These are phyloP conservation scores for Magnolia officinalis DNA, from an alignment of 164 flowering plant genomes.

Conservation along the genomic window DNA sequence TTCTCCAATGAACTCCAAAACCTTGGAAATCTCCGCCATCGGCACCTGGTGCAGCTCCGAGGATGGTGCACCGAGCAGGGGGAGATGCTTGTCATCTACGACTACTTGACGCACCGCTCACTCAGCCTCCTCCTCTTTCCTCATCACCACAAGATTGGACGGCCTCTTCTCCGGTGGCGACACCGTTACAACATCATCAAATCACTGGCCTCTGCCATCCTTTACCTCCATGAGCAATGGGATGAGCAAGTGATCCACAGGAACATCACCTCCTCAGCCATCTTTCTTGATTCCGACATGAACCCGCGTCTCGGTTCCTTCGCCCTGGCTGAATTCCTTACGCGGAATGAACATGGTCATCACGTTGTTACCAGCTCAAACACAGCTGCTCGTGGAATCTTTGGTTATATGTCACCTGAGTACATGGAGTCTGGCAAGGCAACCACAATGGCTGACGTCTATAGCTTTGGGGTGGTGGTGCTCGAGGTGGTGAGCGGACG, in stretches of 20 bases:
- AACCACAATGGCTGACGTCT: conserved; percentile 64
- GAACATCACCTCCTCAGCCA: conserved; percentile 74
- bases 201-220: conserved; percentile 79
- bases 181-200: conserved; percentile 67
- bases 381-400: conserved; percentile 60
- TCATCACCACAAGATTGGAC: conserved; percentile 14
- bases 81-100: conserved; percentile 95
- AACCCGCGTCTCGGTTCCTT: conserved; percentile 83
- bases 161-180: conserved; percentile 51
- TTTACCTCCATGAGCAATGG: conserved; percentile 96
- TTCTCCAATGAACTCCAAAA: conserved; percentile 79
- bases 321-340: conserved; percentile 85
- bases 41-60: conserved; percentile 82
- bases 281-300: conserved; percentile 75
- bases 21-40: conserved; percentile 70
- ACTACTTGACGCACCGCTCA: conserved; percentile 53
- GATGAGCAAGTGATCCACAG: conserved; percentile 92
- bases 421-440: conserved; percentile 72
- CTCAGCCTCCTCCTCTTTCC: conserved; percentile 61
- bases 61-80: conserved; percentile 99
- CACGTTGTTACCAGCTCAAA: conserved; percentile 28
- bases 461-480: conserved; percentile 87
- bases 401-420: conserved; percentile 95
- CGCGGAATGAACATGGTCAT: conserved; percentile 71
- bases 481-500: conserved; percentile 78